Evolutionary conservation across 2,329 filamentous ascomycete genomes (phyloP).

Genomic region (Madurella mycetomatis): DNA sequence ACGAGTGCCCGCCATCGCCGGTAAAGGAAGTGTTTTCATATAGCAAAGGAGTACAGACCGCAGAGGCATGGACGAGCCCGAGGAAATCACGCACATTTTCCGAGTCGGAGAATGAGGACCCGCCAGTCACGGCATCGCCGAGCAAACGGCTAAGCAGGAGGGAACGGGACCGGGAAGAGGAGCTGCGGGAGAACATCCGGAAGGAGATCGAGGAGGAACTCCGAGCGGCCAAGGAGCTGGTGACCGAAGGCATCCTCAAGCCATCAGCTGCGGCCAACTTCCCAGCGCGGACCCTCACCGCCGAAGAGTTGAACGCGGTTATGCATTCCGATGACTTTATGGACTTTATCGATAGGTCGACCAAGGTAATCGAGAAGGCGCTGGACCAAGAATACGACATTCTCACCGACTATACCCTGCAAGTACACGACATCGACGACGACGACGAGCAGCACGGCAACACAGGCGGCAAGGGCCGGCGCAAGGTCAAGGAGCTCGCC

Average conservation of each 20-base stretch:
- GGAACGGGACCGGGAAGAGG: constrained; percentile 80
- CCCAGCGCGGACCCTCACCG: constrained; percentile 72
- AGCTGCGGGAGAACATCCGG: constrained; percentile 77
- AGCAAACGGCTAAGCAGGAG: constrained; percentile 74
- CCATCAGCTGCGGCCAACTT: constrained; percentile 52
- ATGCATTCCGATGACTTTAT: constrained; percentile 90
- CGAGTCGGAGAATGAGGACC: constrained; percentile 60
- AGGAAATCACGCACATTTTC: constrained; percentile 51
- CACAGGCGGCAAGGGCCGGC: constrained; percentile 63
- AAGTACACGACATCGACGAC: constrained; percentile 69
- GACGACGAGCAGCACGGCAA: constrained; percentile 75
- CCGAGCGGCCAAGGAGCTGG: constrained; percentile 61
- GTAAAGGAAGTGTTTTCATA: constrained; percentile 88
- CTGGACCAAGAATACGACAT: constrained; percentile 96
- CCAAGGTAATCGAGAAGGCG: constrained; percentile 93
- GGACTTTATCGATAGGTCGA: constrained; percentile 91
- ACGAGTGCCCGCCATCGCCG: constrained; percentile 72
- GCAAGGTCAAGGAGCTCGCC: constrained; percentile 77
- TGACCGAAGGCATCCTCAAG: constrained; percentile 47
- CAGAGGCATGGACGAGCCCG: constrained; percentile 63
- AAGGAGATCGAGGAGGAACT: constrained; percentile 92
- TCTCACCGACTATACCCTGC: constrained; percentile 85
- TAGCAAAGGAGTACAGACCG: constrained; percentile 93
- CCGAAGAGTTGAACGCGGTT: constrained; percentile 84
- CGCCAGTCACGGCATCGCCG: constrained; percentile 48